A percentile compares a stretch with the other conserved stretches of the same genome.
Conservation (phyloP, 164 flowering plant species). For the Buxus sempervirens region DNA sequence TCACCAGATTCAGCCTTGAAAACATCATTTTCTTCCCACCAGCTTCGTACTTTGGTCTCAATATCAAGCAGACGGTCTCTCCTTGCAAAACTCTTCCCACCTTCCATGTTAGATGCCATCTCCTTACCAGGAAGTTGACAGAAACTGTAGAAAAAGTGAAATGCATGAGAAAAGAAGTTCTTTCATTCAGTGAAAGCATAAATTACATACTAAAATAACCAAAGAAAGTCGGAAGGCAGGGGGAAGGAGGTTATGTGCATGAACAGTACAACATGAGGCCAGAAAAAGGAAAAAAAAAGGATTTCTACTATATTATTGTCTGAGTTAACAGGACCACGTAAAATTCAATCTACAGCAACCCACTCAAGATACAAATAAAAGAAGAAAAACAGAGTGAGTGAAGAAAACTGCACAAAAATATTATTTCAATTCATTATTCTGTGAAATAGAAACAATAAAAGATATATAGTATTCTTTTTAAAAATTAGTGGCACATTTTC, state of each 20-base stretch:
- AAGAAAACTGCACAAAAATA: not conserved
- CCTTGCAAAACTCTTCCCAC: conserved; percentile 69
- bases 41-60: conserved; percentile 44
- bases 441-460: no score
- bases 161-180: not conserved
- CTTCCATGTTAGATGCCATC: conserved; percentile 42
- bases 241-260: not conserved
- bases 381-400: not conserved
- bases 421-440: no score
- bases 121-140: conserved; percentile 24
- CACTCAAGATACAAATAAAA: not conserved
- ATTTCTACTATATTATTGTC: no score
- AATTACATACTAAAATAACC: no score
- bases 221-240: not conserved
- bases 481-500: no score
- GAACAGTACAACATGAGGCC: no score
- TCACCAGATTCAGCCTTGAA: conserved; percentile 59
- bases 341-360: not conserved
- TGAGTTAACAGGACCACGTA: no score
- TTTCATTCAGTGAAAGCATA: no score
- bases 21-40: conserved; percentile 73
- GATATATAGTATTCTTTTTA: no score
- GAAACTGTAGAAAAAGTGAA: conserved; percentile 21
- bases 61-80: conserved; percentile 70
- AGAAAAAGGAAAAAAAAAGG: no score